A percentile compares a stretch with the other conserved stretches of the same genome.
These are phyloP conservation scores for Tetrahymena borealis DNA, from an alignment of 73 alveolate genomes.

Conservation along the genomic window DNA sequence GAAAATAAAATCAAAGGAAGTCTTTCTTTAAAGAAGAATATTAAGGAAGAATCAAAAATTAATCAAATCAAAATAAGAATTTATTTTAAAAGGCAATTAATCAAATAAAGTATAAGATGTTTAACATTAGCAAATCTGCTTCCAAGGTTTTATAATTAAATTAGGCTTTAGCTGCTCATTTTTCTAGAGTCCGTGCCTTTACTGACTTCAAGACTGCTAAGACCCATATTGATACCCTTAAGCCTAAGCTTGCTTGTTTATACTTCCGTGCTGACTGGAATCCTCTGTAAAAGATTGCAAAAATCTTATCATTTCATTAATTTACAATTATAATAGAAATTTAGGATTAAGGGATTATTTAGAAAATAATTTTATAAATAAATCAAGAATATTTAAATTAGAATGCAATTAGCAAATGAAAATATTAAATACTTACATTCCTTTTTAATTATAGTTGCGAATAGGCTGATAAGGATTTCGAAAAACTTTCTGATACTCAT, in stretches of 20 bases:
- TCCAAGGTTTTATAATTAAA: not conserved
- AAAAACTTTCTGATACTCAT: not conserved
- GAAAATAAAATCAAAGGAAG: not conserved
- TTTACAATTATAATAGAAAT: no score
- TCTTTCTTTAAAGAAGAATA: not conserved
- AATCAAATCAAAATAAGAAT: not conserved
- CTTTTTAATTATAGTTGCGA: not conserved
- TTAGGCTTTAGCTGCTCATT: not conserved
- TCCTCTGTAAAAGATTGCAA: not conserved
- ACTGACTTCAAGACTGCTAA: not conserved
- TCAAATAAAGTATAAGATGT: not conserved
- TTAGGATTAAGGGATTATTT: no score
- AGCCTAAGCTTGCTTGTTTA: not conserved
- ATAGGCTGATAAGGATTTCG: constrained; percentile 1
- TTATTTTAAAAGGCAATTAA: not conserved
- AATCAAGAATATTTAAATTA: no score
- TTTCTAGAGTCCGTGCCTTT: not conserved
- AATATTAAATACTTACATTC: no score
- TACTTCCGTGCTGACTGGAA: not conserved
- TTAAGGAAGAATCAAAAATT: not conserved
- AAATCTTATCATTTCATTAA: no score
- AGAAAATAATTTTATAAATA: no score
- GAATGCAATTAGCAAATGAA: no score
- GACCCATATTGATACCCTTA: not conserved
- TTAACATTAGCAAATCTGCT: not conserved